Percentiles rank a stretch among this genome's conserved stretches.
phyloP scores from a whole-genome alignment of 495 filamentous ascomycete species.

The Xylaria cubensis region DNA sequence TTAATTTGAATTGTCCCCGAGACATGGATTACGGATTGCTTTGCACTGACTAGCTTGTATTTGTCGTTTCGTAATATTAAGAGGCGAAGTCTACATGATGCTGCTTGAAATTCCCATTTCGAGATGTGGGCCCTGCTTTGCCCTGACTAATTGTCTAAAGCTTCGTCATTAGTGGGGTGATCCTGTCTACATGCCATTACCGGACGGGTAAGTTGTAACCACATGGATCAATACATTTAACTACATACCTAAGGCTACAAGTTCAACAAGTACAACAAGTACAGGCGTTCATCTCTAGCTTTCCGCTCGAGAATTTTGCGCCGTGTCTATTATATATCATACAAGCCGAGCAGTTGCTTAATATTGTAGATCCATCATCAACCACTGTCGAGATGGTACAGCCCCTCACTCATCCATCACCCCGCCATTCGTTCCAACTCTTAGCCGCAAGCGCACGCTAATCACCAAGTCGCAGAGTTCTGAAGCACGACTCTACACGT shows the following conservation, averaged over 20 bases:
- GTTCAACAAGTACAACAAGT: too few relatives aligned
- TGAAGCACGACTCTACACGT: conserved; percentile 90
- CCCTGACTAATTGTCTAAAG: not conserved
- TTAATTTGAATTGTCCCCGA: not conserved
- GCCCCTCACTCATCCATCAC: conserved; percentile 7
- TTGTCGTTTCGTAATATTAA: not conserved
- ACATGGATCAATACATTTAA: not conserved
- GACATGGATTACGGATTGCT: not conserved
- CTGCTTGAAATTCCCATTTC: not conserved
- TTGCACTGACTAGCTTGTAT: not conserved
- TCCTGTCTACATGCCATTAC: not conserved
- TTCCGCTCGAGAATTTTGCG: not conserved
- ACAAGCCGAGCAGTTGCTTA: not conserved
- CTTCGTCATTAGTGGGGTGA: conserved; percentile 13
- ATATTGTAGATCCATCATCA: not conserved
- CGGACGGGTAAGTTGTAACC: not conserved
- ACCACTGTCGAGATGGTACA: conserved; percentile 22
- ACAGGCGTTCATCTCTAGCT: not conserved
- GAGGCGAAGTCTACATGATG: not conserved
- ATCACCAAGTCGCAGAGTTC: conserved; percentile 60
- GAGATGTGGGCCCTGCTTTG: conserved; percentile 2
- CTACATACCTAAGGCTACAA: too few relatives aligned
- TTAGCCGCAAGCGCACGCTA: not conserved
- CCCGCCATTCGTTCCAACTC: conserved; percentile 21
- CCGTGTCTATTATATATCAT: not conserved